phyloP scores from a whole-genome alignment of 306 rosid genomes.

The Alnus glutinosa region DNA sequence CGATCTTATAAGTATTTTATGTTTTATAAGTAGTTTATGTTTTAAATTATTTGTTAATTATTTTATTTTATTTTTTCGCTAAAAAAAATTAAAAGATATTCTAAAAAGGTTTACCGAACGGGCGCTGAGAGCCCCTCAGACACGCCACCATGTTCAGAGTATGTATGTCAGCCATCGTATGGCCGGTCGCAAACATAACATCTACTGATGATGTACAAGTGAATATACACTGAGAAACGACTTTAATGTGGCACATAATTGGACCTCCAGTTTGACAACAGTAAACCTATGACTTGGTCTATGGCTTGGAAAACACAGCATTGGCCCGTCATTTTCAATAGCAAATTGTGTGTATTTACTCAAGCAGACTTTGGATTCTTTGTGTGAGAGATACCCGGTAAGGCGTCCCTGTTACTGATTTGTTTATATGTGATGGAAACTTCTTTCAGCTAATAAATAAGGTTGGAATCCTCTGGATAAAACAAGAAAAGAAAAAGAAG shows the following conservation, averaged over 20 bases:
- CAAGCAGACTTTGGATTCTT: conserved; percentile 41
- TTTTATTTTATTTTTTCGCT: too few relatives aligned
- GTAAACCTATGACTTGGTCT: conserved; percentile 31
- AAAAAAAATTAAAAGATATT: too few relatives aligned
- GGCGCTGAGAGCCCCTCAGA: too few relatives aligned
- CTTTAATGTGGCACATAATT: not conserved
- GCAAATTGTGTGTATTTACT: conserved; percentile 7
- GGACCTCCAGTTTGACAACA: conserved; percentile 24
- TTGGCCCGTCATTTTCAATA: conserved; percentile 40
- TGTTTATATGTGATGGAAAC: conserved; percentile 42
- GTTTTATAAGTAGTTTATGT: too few relatives aligned
- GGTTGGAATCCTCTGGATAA: not conserved
- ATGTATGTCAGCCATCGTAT: not conserved
- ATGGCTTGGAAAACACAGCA: conserved; percentile 29
- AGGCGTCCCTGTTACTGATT: conserved; percentile 18
- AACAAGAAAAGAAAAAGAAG: not conserved
- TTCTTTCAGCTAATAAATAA: conserved; percentile 34
- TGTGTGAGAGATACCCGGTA: conserved; percentile 31
- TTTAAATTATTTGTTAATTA: too few relatives aligned
- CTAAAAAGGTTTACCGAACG: too few relatives aligned
- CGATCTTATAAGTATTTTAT: too few relatives aligned
- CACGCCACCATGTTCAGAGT: not conserved
- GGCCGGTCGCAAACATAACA: not conserved
- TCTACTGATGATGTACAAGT: not conserved
- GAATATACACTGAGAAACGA: not conserved